Base-by-base conservation (phyloP, 2,329 filamentous ascomycete genomes). In the Aureobasidium sp. region DNA sequence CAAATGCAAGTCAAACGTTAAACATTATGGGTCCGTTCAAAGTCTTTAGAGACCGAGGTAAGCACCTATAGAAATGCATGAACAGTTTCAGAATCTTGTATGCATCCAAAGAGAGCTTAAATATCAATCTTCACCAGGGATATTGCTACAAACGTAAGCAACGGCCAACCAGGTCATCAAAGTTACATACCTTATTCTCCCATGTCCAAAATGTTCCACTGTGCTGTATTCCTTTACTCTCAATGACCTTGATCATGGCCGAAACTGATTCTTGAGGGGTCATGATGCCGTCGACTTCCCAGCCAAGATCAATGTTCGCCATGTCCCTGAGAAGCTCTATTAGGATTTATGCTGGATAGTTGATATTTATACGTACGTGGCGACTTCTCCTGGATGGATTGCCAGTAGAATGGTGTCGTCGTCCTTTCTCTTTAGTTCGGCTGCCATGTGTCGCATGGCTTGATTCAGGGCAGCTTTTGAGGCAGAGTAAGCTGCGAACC, bases 381-480 rank as follows among this genome's bases (percentile, higher is more conserved):
- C 67, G 1, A 81, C 78, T 61, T 81, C 78, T 6, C 78, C 79
- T 0, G 78, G 79, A 65, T 81, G 79, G 63, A 81, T 69, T 5
- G 77, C 77, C 30, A 81, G 60, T 5, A 81, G 68, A 16, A 74
- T 70, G 0, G 75, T 78, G 40, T 70, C 64, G 44, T 71, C 71
- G 27, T 72, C 71, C 56, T 75, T 74, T 34, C 77, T 65, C 60
- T 75, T 72, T 45, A 80, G 59, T 57, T 81, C 78, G 1, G 74
- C 76, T 4, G 77, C 77, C 70, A 81, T 74, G 59, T 81, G 78
- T 53, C 71, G 53, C 2, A 80, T 64, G 53, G 74, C 74, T 66
- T 79, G 77, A 57, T 81, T 81, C 51, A 82, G 60, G 0, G 79
- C 79, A 1, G 77, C 74, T 62, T 81, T 81, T 3, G 74, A 78